Evolutionary conservation across 176 grass and related monocot species (phyloP).

Genomic region (Carex cristatella): DNA sequence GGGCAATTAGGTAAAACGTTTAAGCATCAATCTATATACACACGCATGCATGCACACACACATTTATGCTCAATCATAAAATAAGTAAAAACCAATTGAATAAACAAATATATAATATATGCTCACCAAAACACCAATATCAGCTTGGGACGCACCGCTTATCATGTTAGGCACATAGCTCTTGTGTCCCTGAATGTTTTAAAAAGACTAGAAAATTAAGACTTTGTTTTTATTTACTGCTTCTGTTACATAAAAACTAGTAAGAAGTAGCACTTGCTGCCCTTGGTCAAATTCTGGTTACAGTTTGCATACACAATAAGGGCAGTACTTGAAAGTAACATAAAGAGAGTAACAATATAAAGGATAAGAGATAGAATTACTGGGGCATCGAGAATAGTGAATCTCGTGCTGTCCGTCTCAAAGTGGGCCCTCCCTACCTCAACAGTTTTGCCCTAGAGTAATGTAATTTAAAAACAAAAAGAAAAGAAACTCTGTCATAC

Average conservation of each 20-base stretch:
- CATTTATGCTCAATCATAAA: neutral
- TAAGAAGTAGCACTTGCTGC: neutral
- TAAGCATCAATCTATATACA: neutral
- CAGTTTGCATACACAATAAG: neutral
- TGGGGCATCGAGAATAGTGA: conserved; percentile 82
- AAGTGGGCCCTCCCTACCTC: conserved; percentile 94
- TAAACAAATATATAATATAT: conserved; percentile 12
- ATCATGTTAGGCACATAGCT: conserved; percentile 99
- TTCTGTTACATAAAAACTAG: neutral
- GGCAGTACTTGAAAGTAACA: neutral
- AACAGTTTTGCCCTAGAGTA: conserved; percentile 69
- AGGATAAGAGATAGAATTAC: conserved; percentile 33
- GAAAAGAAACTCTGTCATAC: conserved; percentile 8
- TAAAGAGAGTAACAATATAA: neutral
- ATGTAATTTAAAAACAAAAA: conserved; percentile 16
- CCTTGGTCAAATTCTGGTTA: neutral
- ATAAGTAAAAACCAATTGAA: neutral
- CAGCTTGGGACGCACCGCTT: conserved; percentile 94
- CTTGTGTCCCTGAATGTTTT: conserved; percentile 81
- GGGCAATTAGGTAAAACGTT: neutral
- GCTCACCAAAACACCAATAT: conserved; percentile 87
- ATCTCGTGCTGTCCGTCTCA: conserved; percentile 80
- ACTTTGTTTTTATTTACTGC: neutral
- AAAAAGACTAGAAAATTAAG: conserved; percentile 23
- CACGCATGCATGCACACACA: neutral